Percentiles rank a stretch among this genome's conserved stretches.
Conservation (phyloP, 805 yeast genomes). For the Saccharomycopsis oosterbeekiorum region DNA sequence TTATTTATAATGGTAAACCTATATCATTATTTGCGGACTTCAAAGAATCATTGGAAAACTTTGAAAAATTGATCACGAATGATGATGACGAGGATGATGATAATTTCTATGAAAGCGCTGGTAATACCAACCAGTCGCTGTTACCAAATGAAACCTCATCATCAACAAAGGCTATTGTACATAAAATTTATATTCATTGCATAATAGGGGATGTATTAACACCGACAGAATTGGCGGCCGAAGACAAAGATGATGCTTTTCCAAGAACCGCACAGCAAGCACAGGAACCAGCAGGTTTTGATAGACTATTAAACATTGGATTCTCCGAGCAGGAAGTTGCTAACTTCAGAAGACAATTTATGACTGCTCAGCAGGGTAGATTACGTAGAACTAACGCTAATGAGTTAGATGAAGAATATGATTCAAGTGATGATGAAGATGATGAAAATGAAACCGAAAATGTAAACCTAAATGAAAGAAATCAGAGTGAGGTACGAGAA, state of each 20-base stretch:
- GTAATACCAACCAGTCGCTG: neutral
- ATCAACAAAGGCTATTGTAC: conserved; percentile 18
- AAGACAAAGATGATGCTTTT: conserved; percentile 37
- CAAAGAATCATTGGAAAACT: conserved; percentile 36
- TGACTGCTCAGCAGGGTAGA: conserved; percentile 48
- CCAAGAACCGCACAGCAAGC: neutral
- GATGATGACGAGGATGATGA: conserved; percentile 17
- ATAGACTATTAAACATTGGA: conserved; percentile 73
- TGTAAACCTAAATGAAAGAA: neutral
- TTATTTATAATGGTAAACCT: conserved; percentile 62
- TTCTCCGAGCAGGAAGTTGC: conserved; percentile 69
- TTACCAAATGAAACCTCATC: conserved; percentile 13
- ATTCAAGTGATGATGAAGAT: conserved; percentile 18
- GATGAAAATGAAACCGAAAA: conserved; percentile 18
- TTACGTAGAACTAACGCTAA: neutral
- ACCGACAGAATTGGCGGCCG: conserved; percentile 40
- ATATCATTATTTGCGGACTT: conserved; percentile 48
- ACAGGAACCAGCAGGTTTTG: conserved; percentile 70
- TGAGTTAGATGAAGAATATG: conserved; percentile 17
- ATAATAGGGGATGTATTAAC: conserved; percentile 52
- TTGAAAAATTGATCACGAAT: conserved; percentile 29
- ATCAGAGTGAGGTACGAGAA: neutral
- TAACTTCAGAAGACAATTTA: conserved; percentile 66
- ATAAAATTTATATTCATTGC: conserved; percentile 50
- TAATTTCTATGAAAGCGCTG: conserved; percentile 6